Conservation (phyloP, 441 rosid genomes). For the Populus hybrid region DNA sequence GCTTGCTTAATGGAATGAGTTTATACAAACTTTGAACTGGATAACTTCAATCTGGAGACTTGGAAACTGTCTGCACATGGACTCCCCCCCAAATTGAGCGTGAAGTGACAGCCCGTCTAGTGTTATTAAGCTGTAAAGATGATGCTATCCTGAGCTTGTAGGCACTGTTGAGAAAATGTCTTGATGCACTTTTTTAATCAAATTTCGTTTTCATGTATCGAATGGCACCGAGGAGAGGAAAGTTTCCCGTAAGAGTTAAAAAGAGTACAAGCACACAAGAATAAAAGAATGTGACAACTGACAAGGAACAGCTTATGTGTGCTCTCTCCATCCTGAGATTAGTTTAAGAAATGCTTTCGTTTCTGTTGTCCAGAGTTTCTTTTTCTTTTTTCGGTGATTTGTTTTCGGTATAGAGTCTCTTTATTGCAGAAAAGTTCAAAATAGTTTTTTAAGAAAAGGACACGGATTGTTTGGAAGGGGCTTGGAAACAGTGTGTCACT, state of each 20-base stretch:
- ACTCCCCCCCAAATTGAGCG: background rate
- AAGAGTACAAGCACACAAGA: background rate
- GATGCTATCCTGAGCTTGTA: background rate
- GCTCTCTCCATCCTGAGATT: conserved; percentile 5
- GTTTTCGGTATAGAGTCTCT: background rate
- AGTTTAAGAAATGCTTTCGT: background rate
- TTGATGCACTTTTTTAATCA: background rate
- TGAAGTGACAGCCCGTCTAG: background rate
- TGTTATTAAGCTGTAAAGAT: conserved; percentile 6
- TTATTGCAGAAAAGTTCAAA: background rate
- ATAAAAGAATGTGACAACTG: conserved; percentile 7
- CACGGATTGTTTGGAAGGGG: conserved; percentile 21
- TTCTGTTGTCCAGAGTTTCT: background rate
- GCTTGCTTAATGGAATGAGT: background rate
- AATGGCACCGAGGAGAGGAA: too few species aligned
- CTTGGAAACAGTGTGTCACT: conserved; percentile 11
- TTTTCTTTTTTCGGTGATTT: background rate
- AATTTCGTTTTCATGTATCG: background rate
- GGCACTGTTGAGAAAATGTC: background rate
- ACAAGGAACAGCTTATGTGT: conserved; percentile 9
- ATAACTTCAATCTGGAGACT: conserved; percentile 11
- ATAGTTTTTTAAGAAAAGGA: conserved; percentile 6
- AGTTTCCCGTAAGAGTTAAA: conserved; percentile 12
- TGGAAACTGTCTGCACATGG: conserved; percentile 14
- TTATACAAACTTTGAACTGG: background rate